These are phyloP conservation scores for Stephania japonica DNA, from an alignment of 164 flowering plant genomes.

Conservation along the genomic window DNA sequence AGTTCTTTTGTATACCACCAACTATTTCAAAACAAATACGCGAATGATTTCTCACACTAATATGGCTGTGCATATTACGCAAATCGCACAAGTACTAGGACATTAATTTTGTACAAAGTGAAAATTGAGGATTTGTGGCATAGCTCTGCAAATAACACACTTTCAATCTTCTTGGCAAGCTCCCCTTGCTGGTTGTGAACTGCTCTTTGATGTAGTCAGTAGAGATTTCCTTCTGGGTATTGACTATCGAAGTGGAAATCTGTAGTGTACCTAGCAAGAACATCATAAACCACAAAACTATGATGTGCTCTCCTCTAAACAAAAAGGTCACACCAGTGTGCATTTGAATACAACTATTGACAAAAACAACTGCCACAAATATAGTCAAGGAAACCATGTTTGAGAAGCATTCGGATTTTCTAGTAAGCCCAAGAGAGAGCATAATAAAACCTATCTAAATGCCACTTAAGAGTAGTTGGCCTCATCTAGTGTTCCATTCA, in stretches of 20 bases:
- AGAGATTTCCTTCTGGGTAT: background rate
- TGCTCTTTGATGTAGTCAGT: too few species aligned
- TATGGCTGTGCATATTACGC: background rate
- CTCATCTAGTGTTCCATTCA: background rate
- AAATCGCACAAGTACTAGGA: background rate
- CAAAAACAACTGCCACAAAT: background rate
- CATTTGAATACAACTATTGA: background rate
- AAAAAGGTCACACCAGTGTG: too few species aligned
- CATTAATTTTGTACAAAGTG: background rate
- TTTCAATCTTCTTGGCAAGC: too few species aligned
- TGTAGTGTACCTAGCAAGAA: too few species aligned
- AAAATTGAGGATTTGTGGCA: background rate
- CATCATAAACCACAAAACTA: too few species aligned
- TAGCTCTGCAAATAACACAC: too few species aligned
- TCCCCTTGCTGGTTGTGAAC: too few species aligned
- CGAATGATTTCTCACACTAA: background rate
- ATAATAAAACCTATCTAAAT: background rate
- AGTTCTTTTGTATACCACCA: background rate
- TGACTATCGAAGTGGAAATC: too few species aligned
- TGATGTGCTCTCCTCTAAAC: too few species aligned
- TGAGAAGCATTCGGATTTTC: background rate
- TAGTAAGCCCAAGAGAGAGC: background rate
- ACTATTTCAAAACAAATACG: background rate
- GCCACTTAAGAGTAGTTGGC: background rate
- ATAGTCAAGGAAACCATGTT: background rate